Evolutionary conservation across 495 filamentous ascomycete species (phyloP), one percentile per base, ranked within the genome.

Genomic region (Trypethelium eluteriae): DNA sequence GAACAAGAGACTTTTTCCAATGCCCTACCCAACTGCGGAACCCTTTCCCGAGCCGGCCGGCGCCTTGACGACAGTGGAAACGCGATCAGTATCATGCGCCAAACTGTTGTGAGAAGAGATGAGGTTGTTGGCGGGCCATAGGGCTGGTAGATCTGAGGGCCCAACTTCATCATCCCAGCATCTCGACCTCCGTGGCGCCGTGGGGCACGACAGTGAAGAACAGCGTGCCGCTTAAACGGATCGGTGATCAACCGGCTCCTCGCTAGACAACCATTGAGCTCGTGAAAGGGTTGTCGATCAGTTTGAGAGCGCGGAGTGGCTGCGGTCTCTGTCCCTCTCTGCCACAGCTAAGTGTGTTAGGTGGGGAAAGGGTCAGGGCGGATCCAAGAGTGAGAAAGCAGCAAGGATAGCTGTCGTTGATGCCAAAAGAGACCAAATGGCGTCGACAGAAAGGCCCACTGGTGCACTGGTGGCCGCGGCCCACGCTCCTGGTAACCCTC

Each of bases 81-180:
- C 18, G 32, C 14, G 32, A 10, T 11, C 53, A 36, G n/a, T 53
- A 5, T 14, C 16, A 14, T 11, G 16, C 49, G 16, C 49, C 49
- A 16, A 53, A 18, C n/a, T 18, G n/a, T 35, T 32, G 7, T 59
- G 53, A 14, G 53, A 10, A 6, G 53, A 34, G 53, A 32, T 36
- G 25, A 59, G 14, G 53, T 59, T 36, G 53, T 59, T 6, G 32
- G 32, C 53, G 53, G 53, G 32, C 18, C 53, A 36, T 59, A 59
- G 53, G 53, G 53, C 53, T 59, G 53, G 11, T 5, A 59, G 53
- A 59, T 59, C 53, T 59, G 32, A 36, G 53, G 14, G 36, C 14
- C 53, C 53, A 34, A 59, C 3, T 36, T 32, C 53, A 36, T 5
- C 5, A 59, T 36, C 53, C 53, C 53, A 59, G 53, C 53, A 36